phyloP scores from a whole-genome alignment of 225 moss, liverwort and hornwort genomes.

The Bryoerythrophyllum caledonicum region DNA sequence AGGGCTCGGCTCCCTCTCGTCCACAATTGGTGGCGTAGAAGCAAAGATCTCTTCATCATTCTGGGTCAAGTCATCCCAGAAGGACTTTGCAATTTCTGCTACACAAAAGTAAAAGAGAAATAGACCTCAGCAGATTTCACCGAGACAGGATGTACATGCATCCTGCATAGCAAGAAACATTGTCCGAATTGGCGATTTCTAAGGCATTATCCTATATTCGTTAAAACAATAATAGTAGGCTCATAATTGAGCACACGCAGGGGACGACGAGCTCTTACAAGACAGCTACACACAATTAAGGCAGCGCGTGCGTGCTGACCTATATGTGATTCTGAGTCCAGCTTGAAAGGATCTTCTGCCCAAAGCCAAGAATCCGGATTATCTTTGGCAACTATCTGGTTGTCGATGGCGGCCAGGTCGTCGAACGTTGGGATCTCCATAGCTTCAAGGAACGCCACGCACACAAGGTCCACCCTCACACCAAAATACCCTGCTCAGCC shows the following conservation, averaged over 20 bases:
- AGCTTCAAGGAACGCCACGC: background rate
- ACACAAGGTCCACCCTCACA: background rate
- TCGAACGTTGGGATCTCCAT: slow-evolving; percentile 54
- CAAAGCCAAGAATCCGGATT: slow-evolving; percentile 58
- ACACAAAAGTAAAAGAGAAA: background rate
- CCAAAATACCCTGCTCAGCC: background rate
- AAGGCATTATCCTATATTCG: background rate
- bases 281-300: background rate
- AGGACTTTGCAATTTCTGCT: slow-evolving; percentile 57
- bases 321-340: slow-evolving; percentile 53
- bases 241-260: background rate
- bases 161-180: background rate
- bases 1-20: slow-evolving; percentile 54
- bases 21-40: slow-evolving; percentile 54
- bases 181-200: background rate
- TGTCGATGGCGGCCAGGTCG: slow-evolving; percentile 46
- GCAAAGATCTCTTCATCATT: slow-evolving; percentile 57
- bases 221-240: background rate
- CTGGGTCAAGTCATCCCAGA: slow-evolving; percentile 60
- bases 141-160: background rate
- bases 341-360: slow-evolving; percentile 54
- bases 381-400: slow-evolving; percentile 40
- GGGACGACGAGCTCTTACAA: background rate
- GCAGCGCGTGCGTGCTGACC: slow-evolving; percentile 26
- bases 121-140: background rate